These are phyloP conservation scores for Xanthoceras sorbifolium DNA, from an alignment of 345 rosid species.

Conservation along the genomic window DNA sequence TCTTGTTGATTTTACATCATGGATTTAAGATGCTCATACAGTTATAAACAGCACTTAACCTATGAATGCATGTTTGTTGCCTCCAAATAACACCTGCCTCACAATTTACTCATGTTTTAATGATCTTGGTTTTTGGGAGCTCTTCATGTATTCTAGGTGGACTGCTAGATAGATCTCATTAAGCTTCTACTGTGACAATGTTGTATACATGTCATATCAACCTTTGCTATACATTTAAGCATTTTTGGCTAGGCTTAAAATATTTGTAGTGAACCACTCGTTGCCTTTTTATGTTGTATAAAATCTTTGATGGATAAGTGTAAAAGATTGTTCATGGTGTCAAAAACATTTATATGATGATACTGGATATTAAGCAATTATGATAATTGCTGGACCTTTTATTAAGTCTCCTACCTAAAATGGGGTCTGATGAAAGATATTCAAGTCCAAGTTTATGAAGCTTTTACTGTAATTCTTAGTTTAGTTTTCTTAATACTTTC, in stretches of 20 bases:
- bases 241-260: not conserved
- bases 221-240: not conserved
- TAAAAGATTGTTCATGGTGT: not conserved
- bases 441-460: not conserved
- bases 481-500: not conserved
- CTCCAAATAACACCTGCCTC: not conserved
- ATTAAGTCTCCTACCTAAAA: not conserved
- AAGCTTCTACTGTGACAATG: not conserved
- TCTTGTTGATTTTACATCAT: not conserved
- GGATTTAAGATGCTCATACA: not conserved
- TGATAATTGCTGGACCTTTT: not conserved
- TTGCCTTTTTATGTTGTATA: not conserved
- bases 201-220: not conserved
- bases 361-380: not conserved
- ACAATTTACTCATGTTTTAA: not conserved
- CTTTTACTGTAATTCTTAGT: not conserved
- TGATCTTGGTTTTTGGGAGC: not conserved
- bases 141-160: not conserved
- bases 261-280: not conserved
- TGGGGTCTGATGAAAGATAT: not conserved
- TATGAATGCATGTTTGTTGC: not conserved
- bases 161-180: not conserved
- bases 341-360: not conserved
- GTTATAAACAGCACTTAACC: not conserved
- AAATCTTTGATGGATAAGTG: not conserved